A percentile compares a stretch with the other conserved stretches of the same genome.
Conservation (phyloP, 768 basidiomycete genomes). For the Gloeophyllum trabeum region DNA sequence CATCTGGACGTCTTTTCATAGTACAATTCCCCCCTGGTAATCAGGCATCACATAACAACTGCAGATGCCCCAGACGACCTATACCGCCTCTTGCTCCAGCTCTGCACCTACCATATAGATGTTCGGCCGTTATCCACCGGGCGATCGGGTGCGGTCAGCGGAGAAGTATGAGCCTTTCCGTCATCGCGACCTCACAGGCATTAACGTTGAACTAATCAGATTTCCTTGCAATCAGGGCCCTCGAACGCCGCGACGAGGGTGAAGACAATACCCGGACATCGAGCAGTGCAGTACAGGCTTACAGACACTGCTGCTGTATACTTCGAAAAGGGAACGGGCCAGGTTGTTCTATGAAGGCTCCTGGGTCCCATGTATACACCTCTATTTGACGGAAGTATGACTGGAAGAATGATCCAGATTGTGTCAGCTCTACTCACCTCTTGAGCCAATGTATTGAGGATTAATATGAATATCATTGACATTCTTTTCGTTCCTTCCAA, state of each 20-base stretch:
- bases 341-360: slow-evolving; percentile 42
- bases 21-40: slow-evolving; percentile 41
- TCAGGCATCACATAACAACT: slow-evolving; percentile 48
- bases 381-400: too few relatives aligned
- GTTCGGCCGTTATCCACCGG: slow-evolving; percentile 64
- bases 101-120: slow-evolving; percentile 62
- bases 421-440: too few relatives aligned
- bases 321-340: slow-evolving; percentile 65
- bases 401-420: too few relatives aligned
- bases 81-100: slow-evolving; percentile 45
- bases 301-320: slow-evolving; percentile 54
- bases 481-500: too few relatives aligned
- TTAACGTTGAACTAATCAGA: slow-evolving; percentile 22
- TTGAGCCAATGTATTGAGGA: too few relatives aligned
- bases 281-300: slow-evolving; percentile 61
- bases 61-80: slow-evolving; percentile 51
- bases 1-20: slow-evolving; percentile 15
- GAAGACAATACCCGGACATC: slow-evolving; percentile 35
- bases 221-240: slow-evolving; percentile 49
- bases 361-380: too few relatives aligned
- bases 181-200: not conserved
- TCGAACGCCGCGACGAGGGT: slow-evolving; percentile 22
- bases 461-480: too few relatives aligned
- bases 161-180: slow-evolving; percentile 40
- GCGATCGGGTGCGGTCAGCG: slow-evolving; percentile 66